phyloP scores from a whole-genome alignment of 2,329 filamentous ascomycete genomes.

The Clonostachys byssicola region DNA sequence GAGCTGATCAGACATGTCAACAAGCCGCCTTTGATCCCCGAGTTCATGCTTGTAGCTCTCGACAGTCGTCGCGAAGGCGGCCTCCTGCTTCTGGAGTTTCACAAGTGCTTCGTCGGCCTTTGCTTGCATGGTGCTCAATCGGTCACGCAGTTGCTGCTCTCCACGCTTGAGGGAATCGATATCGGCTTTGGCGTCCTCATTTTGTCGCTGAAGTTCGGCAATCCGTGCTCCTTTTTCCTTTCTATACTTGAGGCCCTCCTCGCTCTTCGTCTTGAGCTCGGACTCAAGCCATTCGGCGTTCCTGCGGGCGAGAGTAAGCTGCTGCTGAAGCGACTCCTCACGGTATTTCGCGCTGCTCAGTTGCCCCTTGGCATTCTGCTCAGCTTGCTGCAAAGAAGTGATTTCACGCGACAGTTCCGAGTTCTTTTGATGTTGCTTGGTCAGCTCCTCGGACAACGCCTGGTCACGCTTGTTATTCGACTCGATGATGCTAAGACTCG shows the following conservation, averaged over 20 bases:
- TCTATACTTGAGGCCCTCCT: constrained; percentile 82
- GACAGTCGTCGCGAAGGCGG: constrained; percentile 75
- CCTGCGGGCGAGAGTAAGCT: constrained; percentile 81
- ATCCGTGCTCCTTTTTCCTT: constrained; percentile 94
- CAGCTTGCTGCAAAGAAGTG: constrained; percentile 73
- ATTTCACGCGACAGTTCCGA: constrained; percentile 81
- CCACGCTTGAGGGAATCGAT: constrained; percentile 75
- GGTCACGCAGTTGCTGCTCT: constrained; percentile 75
- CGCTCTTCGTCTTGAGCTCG: constrained; percentile 85
- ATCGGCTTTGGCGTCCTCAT: constrained; percentile 77
- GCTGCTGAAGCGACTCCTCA: constrained; percentile 85
- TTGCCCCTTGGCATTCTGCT: constrained; percentile 77
- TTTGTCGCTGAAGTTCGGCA: constrained; percentile 79
- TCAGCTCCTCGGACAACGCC: constrained; percentile 78
- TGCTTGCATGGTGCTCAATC: constrained; percentile 77
- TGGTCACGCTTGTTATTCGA: constrained; percentile 86
- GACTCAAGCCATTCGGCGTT: constrained; percentile 92
- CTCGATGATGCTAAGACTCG: constrained; percentile 84
- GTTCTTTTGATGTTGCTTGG: constrained; percentile 84
- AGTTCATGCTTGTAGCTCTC: constrained; percentile 85
- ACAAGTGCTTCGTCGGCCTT: constrained; percentile 82
- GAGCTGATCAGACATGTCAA: constrained; percentile 76
- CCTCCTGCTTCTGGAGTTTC: constrained; percentile 81
- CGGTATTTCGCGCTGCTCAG: constrained; percentile 82
- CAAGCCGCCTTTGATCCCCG: constrained; percentile 74